Base-by-base conservation (phyloP, 306 rosid genomes). In the Gynostemma pentaphyllum region DNA sequence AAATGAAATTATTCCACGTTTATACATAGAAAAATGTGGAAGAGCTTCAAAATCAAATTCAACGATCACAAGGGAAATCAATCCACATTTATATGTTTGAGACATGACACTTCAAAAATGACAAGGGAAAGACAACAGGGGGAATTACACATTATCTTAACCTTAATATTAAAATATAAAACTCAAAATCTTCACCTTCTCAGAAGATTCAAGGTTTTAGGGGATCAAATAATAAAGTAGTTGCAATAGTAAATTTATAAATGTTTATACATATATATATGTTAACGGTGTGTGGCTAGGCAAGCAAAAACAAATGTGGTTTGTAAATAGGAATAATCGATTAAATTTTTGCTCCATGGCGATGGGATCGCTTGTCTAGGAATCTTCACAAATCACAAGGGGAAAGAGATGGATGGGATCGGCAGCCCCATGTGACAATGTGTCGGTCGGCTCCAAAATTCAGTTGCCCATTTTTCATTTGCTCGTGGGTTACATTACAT, bases 331-430 rank as follows among this genome's bases (percentile, higher is more conserved):
- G 14, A 48, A 13, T 4, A 11, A 23, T 21, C 9, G 12, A 3
- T 9, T 22, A 22, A 3, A 10, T 0, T 2, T 22, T 49, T 0
- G 7, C 15, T 22, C 56, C 39, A 53, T 53, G 60, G 22, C 13
- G 23, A 32, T 55, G 44, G 62, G 44, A 55, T 55, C 62, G 42
- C 32, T 18, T 55, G 45, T 56, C 16, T 32, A 56, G 45, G 28
- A 56, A 32, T 56, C 63, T 55, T 56, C 27, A 56, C 42, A 30
- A 55, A 42, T 55, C n/a, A n/a, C n/a, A n/a, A n/a, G 62, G 44
- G 44, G 32, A 55, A 15, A 28, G 12, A 55, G 13, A 55, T 55
- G 4, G 34, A 56, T 56, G 30, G 28, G 44, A 56, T 56, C 16
- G 1, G 9, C 44, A 55, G 34, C n/a, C 45, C 44, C 26, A 16